Evolutionary conservation across 345 rosid genomes (phyloP), one percentile per base, ranked within the genome.

Genomic region (Eutrema heterophyllum): DNA sequence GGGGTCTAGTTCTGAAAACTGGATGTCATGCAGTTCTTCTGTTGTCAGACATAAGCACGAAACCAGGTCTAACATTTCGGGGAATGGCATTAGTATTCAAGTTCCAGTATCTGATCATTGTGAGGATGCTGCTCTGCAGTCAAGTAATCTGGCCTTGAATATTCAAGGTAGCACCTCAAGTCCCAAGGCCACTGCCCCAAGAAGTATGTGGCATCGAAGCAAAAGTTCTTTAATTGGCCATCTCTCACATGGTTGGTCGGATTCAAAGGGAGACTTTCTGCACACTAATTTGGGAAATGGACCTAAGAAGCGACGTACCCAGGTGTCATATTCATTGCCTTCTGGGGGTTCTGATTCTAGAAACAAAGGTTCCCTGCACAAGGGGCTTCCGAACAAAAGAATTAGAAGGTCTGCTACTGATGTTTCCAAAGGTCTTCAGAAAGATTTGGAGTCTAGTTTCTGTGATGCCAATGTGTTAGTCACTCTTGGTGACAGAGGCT

Each of bases 231-330:
- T 84, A 41, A 71, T 68, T 74, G 88, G 86, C 36, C 71, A 78
- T 78, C 84, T 78, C 64, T 64, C 83, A 10, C 91, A 76, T 83
- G 85, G 93, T 67, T 88, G 94, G 97, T 83, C 89, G 9, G 94
- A 90, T 69, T 83, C 84, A 59, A 95, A 80, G 81, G 71, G 81
- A 59, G 96, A 85, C 8, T 71, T 82, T 64, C 76, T 84, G 62
- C 82, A 79, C 55, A 81, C 74, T 72, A 86, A 84, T 78, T 85
- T 95, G 81, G 85, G 89, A 64, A 86, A 72, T 81, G 92, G 97
- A 74, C 97, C 98, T 15, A 92, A 87, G 89, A 90, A 85, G 80
- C 97, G 86, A 10, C 87, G 94, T 13, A 95, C 98, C 12, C 94
- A 86, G 78, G 98, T 95, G 49, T 88, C 97, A 16, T 92, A 95